Conservation (phyloP, 371 early-diverging fungal species). For the Mortierella sp. region DNA sequence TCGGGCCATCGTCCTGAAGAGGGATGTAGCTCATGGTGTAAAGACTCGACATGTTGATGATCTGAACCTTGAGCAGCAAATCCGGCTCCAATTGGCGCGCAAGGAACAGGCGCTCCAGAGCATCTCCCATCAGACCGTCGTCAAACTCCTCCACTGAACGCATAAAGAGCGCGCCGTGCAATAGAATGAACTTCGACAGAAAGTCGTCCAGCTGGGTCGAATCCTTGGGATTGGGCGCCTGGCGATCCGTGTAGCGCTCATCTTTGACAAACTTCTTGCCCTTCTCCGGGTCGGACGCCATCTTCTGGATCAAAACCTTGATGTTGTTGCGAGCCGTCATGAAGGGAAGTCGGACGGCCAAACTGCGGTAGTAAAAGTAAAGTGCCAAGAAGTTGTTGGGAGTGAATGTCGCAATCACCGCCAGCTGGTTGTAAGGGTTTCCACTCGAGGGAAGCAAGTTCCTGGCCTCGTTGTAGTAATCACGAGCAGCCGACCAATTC, state of each 20-base stretch:
- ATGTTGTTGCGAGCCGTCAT: constrained; percentile 62
- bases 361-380: constrained; percentile 61
- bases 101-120: constrained; percentile 32
- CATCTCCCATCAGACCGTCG: constrained; percentile 20
- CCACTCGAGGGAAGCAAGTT: constrained; percentile 64
- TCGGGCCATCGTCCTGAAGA: constrained; percentile 39
- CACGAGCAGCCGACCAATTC: constrained; percentile 62
- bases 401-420: constrained; percentile 63
- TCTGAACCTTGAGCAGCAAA: constrained; percentile 52
- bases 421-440: constrained; percentile 76
- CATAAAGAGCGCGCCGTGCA: constrained; percentile 46
- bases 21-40: constrained; percentile 55
- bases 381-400: constrained; percentile 59
- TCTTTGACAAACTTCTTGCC: constrained; percentile 41
- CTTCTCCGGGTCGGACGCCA: constrained; percentile 41
- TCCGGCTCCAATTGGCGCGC: constrained; percentile 46
- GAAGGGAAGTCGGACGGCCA: constrained; percentile 59
- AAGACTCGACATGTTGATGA: constrained; percentile 56
- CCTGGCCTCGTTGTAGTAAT: constrained; percentile 69
- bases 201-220: constrained; percentile 36
- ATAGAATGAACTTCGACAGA: constrained; percentile 34
- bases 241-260: constrained; percentile 41
- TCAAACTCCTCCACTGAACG: constrained; percentile 28
- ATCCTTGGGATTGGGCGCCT: constrained; percentile 35
- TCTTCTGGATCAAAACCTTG: constrained; percentile 49